Base-by-base conservation (phyloP, 148 eudicot genomes). In the Silene latifolia region DNA sequence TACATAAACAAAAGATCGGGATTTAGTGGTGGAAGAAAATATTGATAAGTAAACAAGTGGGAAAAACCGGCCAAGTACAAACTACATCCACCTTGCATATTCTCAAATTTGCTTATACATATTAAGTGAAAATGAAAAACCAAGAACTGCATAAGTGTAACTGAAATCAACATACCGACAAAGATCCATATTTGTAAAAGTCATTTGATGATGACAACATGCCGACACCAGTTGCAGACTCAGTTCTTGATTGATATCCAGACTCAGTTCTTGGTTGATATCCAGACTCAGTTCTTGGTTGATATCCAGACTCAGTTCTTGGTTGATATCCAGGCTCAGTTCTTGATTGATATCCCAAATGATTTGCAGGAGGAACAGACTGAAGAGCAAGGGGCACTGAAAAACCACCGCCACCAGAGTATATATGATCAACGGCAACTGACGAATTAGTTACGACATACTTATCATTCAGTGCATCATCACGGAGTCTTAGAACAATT, bases 401-500 rank as follows among this genome's bases (percentile, higher is more conserved):
- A 86, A 77, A 78, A 78, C 90, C 85, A 79, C 77, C 48, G n/a
- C 83, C 79, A 77, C 85, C 84, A 83, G 85, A 69, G 68, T 88
- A 86, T 61, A 84, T n/a, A 76, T 88, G 59, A 78, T 86, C 96
- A 74, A 85, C 78, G 79, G 76, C 84, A 70, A 66, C 76, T 73
- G 90, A 78, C 57, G 86, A 78, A 64, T 85, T 86, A 74, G 64
- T 83, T 15, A 69, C 83, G 48, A 81, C 81, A 79, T 89, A 92
- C 72, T 78, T 85, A 42, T 90, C 89, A 77, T 76, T 91, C 67
- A 94, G 83, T 20, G 82, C 89, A 78, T 87, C 96, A 77, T 91
- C 96, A 54, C 98, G 91, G 66, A 94, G 95, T 85, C 97, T 85
- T 81, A 91, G 67, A 77, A 91, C 86, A 75, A 91, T 86, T 75